Percentiles rank a stretch among this genome's conserved stretches.
These are phyloP conservation scores for Ophiostoma piceae DNA, from an alignment of 2,329 filamentous ascomycete species.

Conservation along the genomic window DNA sequence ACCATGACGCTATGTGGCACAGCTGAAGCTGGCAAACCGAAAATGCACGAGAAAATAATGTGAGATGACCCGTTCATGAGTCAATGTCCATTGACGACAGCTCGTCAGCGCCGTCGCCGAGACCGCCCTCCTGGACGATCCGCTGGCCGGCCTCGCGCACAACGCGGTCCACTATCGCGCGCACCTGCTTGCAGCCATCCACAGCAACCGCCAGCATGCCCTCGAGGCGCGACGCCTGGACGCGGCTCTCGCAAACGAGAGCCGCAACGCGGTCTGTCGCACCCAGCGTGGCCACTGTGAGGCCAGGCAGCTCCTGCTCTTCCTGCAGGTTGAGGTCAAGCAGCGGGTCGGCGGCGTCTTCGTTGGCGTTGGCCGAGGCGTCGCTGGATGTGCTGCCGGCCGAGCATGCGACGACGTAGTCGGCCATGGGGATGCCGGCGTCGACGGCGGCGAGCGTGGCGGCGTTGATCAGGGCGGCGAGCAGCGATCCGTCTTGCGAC, in stretches of 20 bases:
- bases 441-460: slow-evolving; percentile 87
- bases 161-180: slow-evolving; percentile 72
- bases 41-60: not conserved
- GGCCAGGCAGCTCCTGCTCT: slow-evolving; percentile 79
- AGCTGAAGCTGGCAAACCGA: not conserved
- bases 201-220: slow-evolving; percentile 89
- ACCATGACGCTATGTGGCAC: slow-evolving; percentile 3
- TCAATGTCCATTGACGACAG: slow-evolving; percentile 45
- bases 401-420: slow-evolving; percentile 84
- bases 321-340: slow-evolving; percentile 74
- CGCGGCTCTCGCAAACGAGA: slow-evolving; percentile 78
- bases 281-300: slow-evolving; percentile 79
- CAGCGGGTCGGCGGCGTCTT: slow-evolving; percentile 66
- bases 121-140: slow-evolving; percentile 51
- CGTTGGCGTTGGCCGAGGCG: slow-evolving; percentile 58
- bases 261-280: slow-evolving; percentile 69
- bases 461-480: slow-evolving; percentile 87
- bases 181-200: slow-evolving; percentile 83
- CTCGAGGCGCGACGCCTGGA: slow-evolving; percentile 77
- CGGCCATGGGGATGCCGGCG: slow-evolving; percentile 90
- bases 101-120: not conserved
- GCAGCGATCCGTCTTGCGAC: slow-evolving; percentile 80
- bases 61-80: slow-evolving; percentile 16
- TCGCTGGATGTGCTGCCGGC: slow-evolving; percentile 71
- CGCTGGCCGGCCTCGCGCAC: slow-evolving; percentile 65